Conservation (phyloP, 2,329 filamentous ascomycete species). For the Thielaviopsis populi region DNA sequence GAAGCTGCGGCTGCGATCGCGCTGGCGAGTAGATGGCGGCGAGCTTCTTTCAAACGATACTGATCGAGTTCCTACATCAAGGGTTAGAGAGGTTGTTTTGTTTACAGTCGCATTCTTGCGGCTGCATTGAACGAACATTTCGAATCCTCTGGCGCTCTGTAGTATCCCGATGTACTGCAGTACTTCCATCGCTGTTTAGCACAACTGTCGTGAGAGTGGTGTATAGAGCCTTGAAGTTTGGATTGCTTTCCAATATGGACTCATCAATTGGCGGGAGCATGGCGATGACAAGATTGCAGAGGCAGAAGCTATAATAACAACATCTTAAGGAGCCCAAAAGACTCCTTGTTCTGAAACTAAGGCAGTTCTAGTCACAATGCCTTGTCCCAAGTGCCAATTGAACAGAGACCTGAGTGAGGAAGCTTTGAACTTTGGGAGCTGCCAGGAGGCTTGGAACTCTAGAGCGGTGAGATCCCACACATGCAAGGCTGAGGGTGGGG, state of each 20-base stretch:
- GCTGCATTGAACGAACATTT: conserved; percentile 27
- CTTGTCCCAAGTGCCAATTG: not conserved
- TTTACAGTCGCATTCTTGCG: not conserved
- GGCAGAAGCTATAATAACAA: not conserved
- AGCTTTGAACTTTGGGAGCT: not conserved
- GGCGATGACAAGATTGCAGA: conserved; percentile 9
- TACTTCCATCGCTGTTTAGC: conserved; percentile 43
- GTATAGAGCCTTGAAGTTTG: conserved; percentile 45
- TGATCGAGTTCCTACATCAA: conserved; percentile 32
- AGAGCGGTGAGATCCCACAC: not conserved
- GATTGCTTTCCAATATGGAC: conserved; percentile 39
- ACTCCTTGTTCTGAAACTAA: not conserved
- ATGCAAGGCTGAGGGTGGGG: not conserved
- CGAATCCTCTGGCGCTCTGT: conserved; percentile 35
- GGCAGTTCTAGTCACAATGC: not conserved
- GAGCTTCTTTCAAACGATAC: conserved; percentile 34
- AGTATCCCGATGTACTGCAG: conserved; percentile 34
- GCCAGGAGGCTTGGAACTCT: not conserved
- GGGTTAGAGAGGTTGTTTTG: not conserved
- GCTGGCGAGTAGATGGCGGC: conserved; percentile 35
- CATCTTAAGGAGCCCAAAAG: not conserved
- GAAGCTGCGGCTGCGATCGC: conserved; percentile 35
- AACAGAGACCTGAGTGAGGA: not conserved
- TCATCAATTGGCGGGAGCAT: conserved; percentile 48
- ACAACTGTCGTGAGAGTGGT: conserved; percentile 37